phyloP scores from a whole-genome alignment of 805 yeast species.

The Candida suzukii region DNA sequence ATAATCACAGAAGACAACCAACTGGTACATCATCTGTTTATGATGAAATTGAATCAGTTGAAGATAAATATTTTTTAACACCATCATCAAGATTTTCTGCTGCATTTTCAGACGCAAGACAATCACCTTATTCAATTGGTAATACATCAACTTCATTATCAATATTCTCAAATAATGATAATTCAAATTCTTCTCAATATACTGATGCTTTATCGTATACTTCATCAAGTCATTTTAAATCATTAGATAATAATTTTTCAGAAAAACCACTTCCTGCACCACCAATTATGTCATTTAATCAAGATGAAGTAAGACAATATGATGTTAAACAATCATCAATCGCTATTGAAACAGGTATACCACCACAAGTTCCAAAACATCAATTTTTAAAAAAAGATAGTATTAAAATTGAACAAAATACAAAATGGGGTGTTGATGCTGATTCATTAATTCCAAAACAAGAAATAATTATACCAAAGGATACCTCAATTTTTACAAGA shows the following conservation, averaged over 20 bases:
- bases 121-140: background rate
- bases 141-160: background rate
- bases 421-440: background rate
- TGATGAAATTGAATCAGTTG: background rate
- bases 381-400: background rate
- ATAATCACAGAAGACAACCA: background rate
- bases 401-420: background rate
- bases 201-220: background rate
- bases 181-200: background rate
- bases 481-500: slow-evolving; percentile 19
- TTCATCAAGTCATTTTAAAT: background rate
- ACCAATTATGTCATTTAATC: slow-evolving; percentile 7
- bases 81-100: background rate
- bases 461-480: slow-evolving; percentile 11
- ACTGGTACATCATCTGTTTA: background rate
- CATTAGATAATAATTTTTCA: background rate
- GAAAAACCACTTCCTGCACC: slow-evolving; percentile 6
- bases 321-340: too few relatives aligned
- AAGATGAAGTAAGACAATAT: slow-evolving; percentile 7
- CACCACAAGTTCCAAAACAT: slow-evolving; percentile 6
- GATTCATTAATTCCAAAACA: background rate
- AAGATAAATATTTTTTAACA: background rate
- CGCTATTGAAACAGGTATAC: slow-evolving; percentile 5
- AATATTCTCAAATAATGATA: background rate
- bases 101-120: background rate